phyloP scores from a whole-genome alignment of 495 filamentous ascomycete genomes.

The Penicillium verhagenii region DNA sequence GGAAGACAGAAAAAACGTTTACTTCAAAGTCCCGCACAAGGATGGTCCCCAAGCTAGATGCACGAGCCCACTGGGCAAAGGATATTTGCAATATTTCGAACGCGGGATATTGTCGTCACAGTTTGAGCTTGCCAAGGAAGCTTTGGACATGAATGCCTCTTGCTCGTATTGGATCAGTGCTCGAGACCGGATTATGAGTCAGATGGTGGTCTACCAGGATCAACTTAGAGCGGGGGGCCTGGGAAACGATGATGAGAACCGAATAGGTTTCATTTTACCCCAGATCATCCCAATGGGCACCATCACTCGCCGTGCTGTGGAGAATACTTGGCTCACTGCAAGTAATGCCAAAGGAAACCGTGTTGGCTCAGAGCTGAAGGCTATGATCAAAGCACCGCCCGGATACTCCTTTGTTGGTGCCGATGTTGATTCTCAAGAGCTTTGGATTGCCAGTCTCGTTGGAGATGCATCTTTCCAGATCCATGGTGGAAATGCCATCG shows the following conservation, averaged over 20 bases:
- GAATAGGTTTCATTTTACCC: slow-evolving; percentile 89
- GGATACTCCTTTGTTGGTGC: slow-evolving; percentile 94
- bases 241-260: slow-evolving; percentile 21
- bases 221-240: slow-evolving; percentile 40
- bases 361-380: slow-evolving; percentile 95
- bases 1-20: slow-evolving; percentile 63
- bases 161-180: slow-evolving; percentile 99
- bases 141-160: slow-evolving; percentile 95
- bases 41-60: slow-evolving; percentile 86
- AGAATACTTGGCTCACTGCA: slow-evolving; percentile 97
- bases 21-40: slow-evolving; percentile 95
- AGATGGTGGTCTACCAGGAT: slow-evolving; percentile 86
- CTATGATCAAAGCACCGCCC: slow-evolving; percentile 89
- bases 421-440: slow-evolving; percentile 97
- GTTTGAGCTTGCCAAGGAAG: slow-evolving; percentile 86
- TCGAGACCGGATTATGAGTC: slow-evolving; percentile 83
- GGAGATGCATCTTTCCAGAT: slow-evolving; percentile 92
- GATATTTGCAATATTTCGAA: slow-evolving; percentile 88
- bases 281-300: slow-evolving; percentile 99
- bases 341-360: slow-evolving; percentile 95
- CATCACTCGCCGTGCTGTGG: slow-evolving; percentile 92
- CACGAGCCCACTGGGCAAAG: slow-evolving; percentile 82
- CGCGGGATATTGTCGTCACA: slow-evolving; percentile 82
- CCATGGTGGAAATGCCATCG: slow-evolving; percentile 93
- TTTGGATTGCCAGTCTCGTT: slow-evolving; percentile 96